Base-by-base conservation (phyloP, 257 asterid genomes). In the Paulownia fortunei region DNA sequence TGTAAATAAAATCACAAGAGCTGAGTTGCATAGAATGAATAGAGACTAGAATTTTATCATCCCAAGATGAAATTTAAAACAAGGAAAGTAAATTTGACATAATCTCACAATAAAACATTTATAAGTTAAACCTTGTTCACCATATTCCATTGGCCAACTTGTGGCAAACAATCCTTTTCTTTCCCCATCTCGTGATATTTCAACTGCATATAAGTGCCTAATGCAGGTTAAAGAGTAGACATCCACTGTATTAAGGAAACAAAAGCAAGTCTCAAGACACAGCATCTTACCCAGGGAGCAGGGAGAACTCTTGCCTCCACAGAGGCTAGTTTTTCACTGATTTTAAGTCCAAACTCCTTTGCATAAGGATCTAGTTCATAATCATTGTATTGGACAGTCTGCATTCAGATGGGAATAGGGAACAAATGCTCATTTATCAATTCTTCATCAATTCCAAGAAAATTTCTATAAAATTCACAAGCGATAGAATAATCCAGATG, bases 61-160 rank as follows among this genome's bases (percentile, higher is more conserved):
- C 42, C 6, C 10, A 2, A 11, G 23, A 55, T 18, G 59, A 65
- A 39, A 15, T 16, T 47, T 23, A 18, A 18, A 11, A 60, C 0
- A 34, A 34, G 39, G 54, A 7, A 77, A 44, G 37, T 54, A 74
- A 32, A 44, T 63, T 19, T 41, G 51, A 30, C 47, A 55, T 26
- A 73, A 41, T 19, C 9, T 46, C n/a, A 6, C 4, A 32, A 55
- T 23, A 56, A 61, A 61, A 36, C 24, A 63, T 18, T 8, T 26
- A 63, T 1, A 73, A 56, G 55, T 42, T 23, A 76, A 36, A 96
- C 99, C 99, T 96, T 96, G 77, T 96, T 96, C 96, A 92, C 88
- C 99, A 94, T 96, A 72, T 96, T 96, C 99, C 99, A 96, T 76
- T 96, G 99, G 80, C 99, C 99, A 19, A 96, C 98, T 78, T 96